Conservation (phyloP, 2,329 filamentous ascomycete genomes). For the Dactylellina haptotyla region DNA sequence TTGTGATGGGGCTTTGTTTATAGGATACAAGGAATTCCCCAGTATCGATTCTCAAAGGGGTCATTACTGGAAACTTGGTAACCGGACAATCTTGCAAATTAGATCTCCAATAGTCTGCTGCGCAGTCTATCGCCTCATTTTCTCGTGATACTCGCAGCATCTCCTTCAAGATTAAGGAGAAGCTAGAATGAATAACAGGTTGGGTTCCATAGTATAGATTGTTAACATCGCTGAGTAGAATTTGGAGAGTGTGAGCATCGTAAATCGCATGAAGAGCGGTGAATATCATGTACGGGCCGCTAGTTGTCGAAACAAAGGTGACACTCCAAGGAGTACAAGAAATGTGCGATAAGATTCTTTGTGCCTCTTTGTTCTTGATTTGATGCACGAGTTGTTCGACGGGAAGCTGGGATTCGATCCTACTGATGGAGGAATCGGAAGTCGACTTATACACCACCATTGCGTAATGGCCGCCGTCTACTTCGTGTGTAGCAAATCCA, state of each 20-base stretch:
- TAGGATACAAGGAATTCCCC: conserved; percentile 40
- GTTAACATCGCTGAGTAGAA: conserved; percentile 71
- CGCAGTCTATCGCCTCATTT: conserved; percentile 16
- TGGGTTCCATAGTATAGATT: conserved; percentile 26
- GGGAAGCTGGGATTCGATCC: conserved; percentile 9
- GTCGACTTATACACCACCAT: conserved; percentile 73
- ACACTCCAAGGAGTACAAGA: conserved; percentile 49
- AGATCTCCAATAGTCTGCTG: conserved; percentile 40
- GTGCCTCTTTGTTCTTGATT: conserved; percentile 60
- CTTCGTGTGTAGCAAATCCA: conserved; percentile 74
- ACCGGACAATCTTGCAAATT: conserved; percentile 34
- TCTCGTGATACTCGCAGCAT: conserved; percentile 41
- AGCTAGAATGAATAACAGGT: conserved; percentile 34
- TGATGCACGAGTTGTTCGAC: conserved; percentile 55
- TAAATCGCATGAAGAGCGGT: conserved; percentile 84
- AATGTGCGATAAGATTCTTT: conserved; percentile 62
- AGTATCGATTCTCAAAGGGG: conserved; percentile 22
- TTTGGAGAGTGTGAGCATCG: conserved; percentile 78
- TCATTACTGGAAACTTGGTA: conserved; percentile 49
- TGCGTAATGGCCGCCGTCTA: conserved; percentile 72
- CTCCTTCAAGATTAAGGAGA: conserved; percentile 34
- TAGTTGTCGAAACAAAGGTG: conserved; percentile 28
- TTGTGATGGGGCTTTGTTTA: conserved; percentile 32
- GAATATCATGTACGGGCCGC: conserved; percentile 62
- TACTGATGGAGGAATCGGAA: conserved; percentile 32